Percentiles rank a stretch among this genome's conserved stretches.
These are phyloP conservation scores for Marchantia polymorpha DNA, from an alignment of 225 moss, liverwort and hornwort species.

Conservation along the genomic window DNA sequence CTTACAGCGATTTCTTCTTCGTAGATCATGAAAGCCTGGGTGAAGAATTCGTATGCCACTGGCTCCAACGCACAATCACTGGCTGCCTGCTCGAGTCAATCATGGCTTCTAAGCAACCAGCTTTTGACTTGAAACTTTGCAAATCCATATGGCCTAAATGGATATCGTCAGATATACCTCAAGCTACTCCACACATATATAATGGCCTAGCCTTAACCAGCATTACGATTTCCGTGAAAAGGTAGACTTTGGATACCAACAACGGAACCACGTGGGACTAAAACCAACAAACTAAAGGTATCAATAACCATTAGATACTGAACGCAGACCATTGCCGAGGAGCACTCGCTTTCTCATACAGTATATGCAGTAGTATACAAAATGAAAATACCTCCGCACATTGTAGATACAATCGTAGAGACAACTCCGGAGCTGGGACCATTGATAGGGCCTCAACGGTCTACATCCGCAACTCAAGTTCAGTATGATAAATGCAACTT, in stretches of 20 bases:
- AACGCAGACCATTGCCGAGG: background rate
- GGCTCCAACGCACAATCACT: conserved; percentile 80
- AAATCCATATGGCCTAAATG: too few species aligned
- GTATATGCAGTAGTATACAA: too few species aligned
- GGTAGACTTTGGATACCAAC: too few species aligned
- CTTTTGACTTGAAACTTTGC: too few species aligned
- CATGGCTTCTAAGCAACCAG: background rate
- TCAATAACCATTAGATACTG: too few species aligned
- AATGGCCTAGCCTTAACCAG: too few species aligned
- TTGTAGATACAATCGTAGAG: conserved; percentile 74
- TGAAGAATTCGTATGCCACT: conserved; percentile 91
- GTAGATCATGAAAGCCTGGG: conserved; percentile 93
- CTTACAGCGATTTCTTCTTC: conserved; percentile 94
- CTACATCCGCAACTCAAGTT: conserved; percentile 33
- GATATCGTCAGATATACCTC: too few species aligned
- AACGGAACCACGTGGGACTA: too few species aligned
- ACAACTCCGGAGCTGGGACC: conserved; percentile 78
- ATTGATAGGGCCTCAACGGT: conserved; percentile 83
- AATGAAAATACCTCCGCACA: conserved; percentile 75
- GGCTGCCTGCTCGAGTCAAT: conserved; percentile 58
- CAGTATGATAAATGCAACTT: background rate
- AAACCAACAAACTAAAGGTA: too few species aligned
- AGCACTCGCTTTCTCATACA: too few species aligned
- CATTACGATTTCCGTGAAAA: too few species aligned
- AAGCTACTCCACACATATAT: too few species aligned